These are phyloP conservation scores for Blattamonas nauphoetae DNA, from an alignment of 78 protist species.

Conservation along the genomic window DNA sequence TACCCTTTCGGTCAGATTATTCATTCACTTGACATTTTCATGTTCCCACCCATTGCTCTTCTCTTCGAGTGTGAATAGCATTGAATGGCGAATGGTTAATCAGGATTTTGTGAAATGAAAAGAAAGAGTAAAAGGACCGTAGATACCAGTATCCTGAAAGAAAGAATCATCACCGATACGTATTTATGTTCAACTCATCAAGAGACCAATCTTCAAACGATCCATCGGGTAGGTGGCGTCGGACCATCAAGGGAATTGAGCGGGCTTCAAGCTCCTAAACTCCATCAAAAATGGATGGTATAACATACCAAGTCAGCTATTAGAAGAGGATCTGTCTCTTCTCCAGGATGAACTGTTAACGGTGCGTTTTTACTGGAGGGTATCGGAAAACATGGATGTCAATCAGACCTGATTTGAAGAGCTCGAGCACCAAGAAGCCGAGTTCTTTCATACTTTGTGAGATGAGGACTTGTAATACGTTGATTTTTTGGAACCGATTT, in stretches of 20 bases:
- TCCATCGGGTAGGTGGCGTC: constrained; percentile 31
- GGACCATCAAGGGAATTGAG: constrained; percentile 16
- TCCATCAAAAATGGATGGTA: background rate
- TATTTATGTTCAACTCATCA: constrained; percentile 10
- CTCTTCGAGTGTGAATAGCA: no score
- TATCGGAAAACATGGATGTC: background rate
- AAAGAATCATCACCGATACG: background rate
- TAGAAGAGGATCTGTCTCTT: constrained; percentile 7
- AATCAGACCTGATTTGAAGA: constrained; percentile 19
- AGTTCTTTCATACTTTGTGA: constrained; percentile 35
- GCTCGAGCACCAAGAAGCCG: constrained; percentile 39
- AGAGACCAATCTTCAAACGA: constrained; percentile 28
- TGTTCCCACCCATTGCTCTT: no score
- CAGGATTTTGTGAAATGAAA: no score
- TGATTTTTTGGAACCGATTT: background rate
- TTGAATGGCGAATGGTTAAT: no score
- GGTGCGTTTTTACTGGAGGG: background rate
- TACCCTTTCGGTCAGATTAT: no score
- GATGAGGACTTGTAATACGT: constrained; percentile 7
- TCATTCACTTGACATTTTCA: no score
- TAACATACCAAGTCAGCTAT: constrained; percentile 20
- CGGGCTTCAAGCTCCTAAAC: background rate
- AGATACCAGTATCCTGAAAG: no score
- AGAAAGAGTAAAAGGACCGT: no score
- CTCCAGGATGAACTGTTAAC: background rate